Evolutionary conservation across 2,329 filamentous ascomycete genomes (phyloP).

Genomic region (Coniochaeta ligniaria): DNA sequence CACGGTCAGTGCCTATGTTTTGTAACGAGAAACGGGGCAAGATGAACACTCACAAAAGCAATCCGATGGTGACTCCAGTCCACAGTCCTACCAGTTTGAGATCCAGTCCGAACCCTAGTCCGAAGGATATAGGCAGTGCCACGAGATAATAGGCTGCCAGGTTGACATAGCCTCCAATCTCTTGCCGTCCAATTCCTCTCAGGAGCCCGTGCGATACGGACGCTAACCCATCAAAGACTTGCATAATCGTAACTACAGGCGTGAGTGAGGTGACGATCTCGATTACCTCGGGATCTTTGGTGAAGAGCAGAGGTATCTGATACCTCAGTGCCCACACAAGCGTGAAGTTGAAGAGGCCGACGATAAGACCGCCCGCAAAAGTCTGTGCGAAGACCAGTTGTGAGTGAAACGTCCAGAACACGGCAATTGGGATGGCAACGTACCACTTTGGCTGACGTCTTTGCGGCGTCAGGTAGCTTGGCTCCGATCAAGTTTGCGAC

Average conservation of each 20-base stretch:
- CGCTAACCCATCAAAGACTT: constrained; percentile 63
- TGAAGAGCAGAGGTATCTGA: constrained; percentile 56
- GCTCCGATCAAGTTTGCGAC: constrained; percentile 70
- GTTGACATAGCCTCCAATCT: constrained; percentile 64
- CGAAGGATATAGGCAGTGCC: constrained; percentile 63
- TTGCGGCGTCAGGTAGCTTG: constrained; percentile 56
- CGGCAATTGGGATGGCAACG: background rate
- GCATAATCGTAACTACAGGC: constrained; percentile 63
- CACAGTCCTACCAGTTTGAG: constrained; percentile 64
- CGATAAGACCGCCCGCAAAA: constrained; percentile 8
- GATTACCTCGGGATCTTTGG: constrained; percentile 47
- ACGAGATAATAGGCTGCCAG: constrained; percentile 66
- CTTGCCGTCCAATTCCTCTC: constrained; percentile 62
- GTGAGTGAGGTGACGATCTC: constrained; percentile 49
- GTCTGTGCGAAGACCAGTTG: background rate
- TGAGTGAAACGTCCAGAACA: background rate
- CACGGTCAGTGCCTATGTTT: background rate
- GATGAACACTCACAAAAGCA: constrained; percentile 29
- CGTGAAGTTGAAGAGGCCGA: constrained; percentile 56
- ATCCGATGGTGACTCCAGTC: constrained; percentile 54
- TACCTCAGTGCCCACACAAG: constrained; percentile 50
- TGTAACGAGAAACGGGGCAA: background rate
- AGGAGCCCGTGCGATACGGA: constrained; percentile 62
- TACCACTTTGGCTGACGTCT: constrained; percentile 54
- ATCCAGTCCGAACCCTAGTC: constrained; percentile 54